phyloP scores from a whole-genome alignment of 2,329 filamentous ascomycete species.

The Monilinia aucupariae region DNA sequence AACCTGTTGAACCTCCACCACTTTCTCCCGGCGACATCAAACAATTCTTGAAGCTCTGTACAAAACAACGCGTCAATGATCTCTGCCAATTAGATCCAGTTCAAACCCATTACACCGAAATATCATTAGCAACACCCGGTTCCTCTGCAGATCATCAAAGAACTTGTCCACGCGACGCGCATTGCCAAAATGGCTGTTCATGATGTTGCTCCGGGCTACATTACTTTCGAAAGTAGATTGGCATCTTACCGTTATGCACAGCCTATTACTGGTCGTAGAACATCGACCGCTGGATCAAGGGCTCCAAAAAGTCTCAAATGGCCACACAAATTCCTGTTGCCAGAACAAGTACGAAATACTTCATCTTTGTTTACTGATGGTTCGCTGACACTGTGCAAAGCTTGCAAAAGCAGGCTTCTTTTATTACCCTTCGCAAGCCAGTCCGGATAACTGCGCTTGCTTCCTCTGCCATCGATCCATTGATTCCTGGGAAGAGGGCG shows the following conservation, averaged over 20 bases:
- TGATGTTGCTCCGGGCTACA: conserved; percentile 42
- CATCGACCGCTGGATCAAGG: conserved; percentile 58
- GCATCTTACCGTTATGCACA: conserved; percentile 69
- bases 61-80: neutral
- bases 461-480: conserved; percentile 80
- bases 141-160: neutral
- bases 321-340: conserved; percentile 68
- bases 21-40: neutral
- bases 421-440: conserved; percentile 69
- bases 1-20: too few species aligned
- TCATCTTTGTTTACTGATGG: neutral
- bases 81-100: neutral
- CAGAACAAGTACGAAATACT: conserved; percentile 51
- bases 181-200: conserved; percentile 26
- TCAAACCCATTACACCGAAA: neutral
- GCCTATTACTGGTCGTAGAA: conserved; percentile 60
- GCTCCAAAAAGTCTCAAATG: conserved; percentile 58
- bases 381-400: conserved; percentile 41
- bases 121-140: too few species aligned
- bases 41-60: conserved; percentile 1
- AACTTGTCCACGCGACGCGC: conserved; percentile 9
- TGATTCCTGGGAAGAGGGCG: conserved; percentile 86
- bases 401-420: conserved; percentile 89
- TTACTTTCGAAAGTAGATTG: conserved; percentile 69
- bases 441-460: conserved; percentile 83